Evolutionary conservation across 345 rosid genomes (phyloP).

Genomic region (Eutrema japonicum): DNA sequence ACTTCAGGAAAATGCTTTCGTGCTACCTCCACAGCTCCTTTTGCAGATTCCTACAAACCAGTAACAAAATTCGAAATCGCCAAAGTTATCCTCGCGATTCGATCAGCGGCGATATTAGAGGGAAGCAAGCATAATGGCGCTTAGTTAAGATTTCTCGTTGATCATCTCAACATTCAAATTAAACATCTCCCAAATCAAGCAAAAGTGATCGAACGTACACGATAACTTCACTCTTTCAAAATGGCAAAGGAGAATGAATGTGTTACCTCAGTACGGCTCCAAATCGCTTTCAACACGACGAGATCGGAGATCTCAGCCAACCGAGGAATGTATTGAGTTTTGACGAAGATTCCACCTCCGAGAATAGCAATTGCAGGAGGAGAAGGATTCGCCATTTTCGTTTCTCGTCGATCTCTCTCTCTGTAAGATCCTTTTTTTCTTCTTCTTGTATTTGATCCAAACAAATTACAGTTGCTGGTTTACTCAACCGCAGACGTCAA

Average conservation of each 20-base stretch:
- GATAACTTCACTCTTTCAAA: background rate
- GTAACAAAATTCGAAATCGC: conserved; percentile 10
- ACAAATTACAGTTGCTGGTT: background rate
- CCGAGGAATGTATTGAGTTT: conserved; percentile 80
- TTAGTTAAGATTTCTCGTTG: conserved; percentile 5
- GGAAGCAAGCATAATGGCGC: too few species aligned
- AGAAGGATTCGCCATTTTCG: conserved; percentile 51
- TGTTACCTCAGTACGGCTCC: conserved; percentile 90
- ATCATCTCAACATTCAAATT: background rate
- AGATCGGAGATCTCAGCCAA: conserved; percentile 86
- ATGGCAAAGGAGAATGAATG: background rate
- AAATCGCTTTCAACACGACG: conserved; percentile 63
- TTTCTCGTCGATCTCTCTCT: conserved; percentile 20
- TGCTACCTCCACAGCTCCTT: conserved; percentile 77
- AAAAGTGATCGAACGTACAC: conserved; percentile 9
- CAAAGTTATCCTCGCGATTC: background rate
- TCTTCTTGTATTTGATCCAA: conserved; percentile 18
- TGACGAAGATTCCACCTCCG: conserved; percentile 96
- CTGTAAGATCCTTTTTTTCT: background rate
- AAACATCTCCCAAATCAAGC: background rate
- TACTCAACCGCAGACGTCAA: conserved; percentile 28
- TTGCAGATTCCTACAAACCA: conserved; percentile 71
- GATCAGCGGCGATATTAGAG: background rate
- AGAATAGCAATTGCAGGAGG: conserved; percentile 69
- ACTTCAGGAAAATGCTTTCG: conserved; percentile 74